These are phyloP conservation scores for Symbiodinium pilosum DNA, from an alignment of 73 alveolate species.

Conservation along the genomic window DNA sequence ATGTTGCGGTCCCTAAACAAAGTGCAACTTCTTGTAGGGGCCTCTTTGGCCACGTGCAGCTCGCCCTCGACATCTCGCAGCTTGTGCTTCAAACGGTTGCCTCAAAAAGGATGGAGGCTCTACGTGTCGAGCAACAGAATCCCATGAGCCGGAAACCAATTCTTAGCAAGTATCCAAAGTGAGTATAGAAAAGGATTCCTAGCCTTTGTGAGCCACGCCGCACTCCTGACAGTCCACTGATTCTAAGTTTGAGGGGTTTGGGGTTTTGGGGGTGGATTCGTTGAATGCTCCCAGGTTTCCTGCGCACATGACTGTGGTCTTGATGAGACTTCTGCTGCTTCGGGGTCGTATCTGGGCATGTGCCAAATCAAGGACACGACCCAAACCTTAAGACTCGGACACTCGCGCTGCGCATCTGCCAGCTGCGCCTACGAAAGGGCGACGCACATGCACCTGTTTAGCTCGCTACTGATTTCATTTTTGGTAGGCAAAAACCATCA, in stretches of 20 bases:
- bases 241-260: no score
- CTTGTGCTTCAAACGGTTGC: conserved; percentile 60
- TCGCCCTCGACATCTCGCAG: conserved; percentile 74
- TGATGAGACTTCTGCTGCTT: no score
- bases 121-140: not conserved
- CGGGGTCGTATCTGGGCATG: no score
- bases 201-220: no score
- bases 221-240: no score
- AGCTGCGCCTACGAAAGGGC: conserved; percentile 30
- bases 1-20: no score
- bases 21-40: not conserved
- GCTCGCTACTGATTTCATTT: not conserved
- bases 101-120: not conserved
- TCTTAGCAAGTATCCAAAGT: no score
- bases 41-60: conserved; percentile 81
- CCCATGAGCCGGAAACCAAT: not conserved
- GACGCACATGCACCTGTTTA: not conserved
- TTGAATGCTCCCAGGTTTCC: no score
- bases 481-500: not conserved
- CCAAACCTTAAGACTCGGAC: not conserved
- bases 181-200: no score
- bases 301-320: no score
- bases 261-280: no score
- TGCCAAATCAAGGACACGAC: no score
- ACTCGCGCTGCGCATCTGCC: conserved; percentile 74